Percentiles rank a stretch among this genome's conserved stretches.
Evolutionary conservation across 106 monocot species (phyloP).

Genomic region (Vanilla planifolia): DNA sequence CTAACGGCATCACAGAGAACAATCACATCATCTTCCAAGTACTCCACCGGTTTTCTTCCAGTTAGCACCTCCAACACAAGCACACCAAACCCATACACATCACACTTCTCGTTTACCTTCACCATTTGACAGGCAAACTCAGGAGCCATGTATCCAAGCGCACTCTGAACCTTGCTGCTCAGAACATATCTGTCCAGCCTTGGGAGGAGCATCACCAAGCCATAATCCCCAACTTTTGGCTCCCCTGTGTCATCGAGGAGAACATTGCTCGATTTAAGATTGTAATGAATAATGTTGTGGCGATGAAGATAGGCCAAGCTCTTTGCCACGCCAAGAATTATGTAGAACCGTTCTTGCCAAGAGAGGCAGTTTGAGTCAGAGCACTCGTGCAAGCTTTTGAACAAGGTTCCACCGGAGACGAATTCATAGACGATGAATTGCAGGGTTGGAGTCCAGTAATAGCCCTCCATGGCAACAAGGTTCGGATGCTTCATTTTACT

Average conservation of each 20-base stretch:
- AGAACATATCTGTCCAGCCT: constrained; percentile 55
- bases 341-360: constrained; percentile 57
- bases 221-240: constrained; percentile 56
- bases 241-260: constrained; percentile 37
- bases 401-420: constrained; percentile 53
- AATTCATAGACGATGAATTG: constrained; percentile 84
- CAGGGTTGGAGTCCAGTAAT: constrained; percentile 83
- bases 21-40: constrained; percentile 51
- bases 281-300: constrained; percentile 44
- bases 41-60: constrained; percentile 48
- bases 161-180: constrained; percentile 54
- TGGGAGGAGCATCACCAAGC: constrained; percentile 63
- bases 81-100: constrained; percentile 59
- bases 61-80: constrained; percentile 49
- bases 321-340: constrained; percentile 38
- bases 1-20: constrained; percentile 49
- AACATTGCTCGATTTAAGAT: constrained; percentile 56
- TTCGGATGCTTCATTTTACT: constrained; percentile 67
- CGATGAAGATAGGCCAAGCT: constrained; percentile 42
- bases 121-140: constrained; percentile 48
- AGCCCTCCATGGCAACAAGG: constrained; percentile 64
- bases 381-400: constrained; percentile 43
- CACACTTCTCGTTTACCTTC: constrained; percentile 54
- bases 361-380: constrained; percentile 26
- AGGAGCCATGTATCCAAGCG: constrained; percentile 67